Base-by-base conservation (phyloP, 257 asterid species). In the Nicotiana sylvestris region DNA sequence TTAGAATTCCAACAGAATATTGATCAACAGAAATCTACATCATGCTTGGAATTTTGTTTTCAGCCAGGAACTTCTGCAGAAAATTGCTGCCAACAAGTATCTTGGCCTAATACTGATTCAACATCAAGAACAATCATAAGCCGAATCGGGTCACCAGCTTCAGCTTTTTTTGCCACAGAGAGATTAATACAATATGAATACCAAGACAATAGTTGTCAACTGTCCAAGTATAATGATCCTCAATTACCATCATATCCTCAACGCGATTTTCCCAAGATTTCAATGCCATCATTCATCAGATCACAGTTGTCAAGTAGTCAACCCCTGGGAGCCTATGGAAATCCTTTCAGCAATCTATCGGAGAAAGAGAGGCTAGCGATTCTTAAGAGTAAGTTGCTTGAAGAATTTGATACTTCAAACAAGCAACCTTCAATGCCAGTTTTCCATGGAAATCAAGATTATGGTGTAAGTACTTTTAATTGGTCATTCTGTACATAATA, bases 361-460 rank as follows among this genome's bases (percentile, higher is more conserved):
- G 96, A 91, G 65, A 88, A 82, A 30, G 95, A 93, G 66, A 84
- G 89, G 76, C 56, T 93, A 27, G 79, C 84, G 62, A 88, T 87
- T 53, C 91, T 95, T 4, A 91, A 93, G 83, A 85, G 70, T n/a
- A 93, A 90, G 86, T 88, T 93, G 16, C 81, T 91, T 1, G 95
- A 88, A 25, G 98, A 93, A 56, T 76, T 81, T 35, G 64, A 74
- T 16, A 12, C 62, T 74, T 74, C 80, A 74, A 74, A 74, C 35
- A 49, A 61, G 43, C 80, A 74, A 58, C 86, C 88, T 39, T 77
- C 87, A 12, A 76, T 74, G 37, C 83, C 90, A 55, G 60, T 13
- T 33, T 86, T 82, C 16, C 79, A 84, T 72, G 76, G 83, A 81
- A 76, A 84, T 87, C 91, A 86, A 12, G 91, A 92, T 81, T 84